Evolutionary conservation across 495 filamentous ascomycete genomes (phyloP).

Genomic region (Hypoxylon trugodes): DNA sequence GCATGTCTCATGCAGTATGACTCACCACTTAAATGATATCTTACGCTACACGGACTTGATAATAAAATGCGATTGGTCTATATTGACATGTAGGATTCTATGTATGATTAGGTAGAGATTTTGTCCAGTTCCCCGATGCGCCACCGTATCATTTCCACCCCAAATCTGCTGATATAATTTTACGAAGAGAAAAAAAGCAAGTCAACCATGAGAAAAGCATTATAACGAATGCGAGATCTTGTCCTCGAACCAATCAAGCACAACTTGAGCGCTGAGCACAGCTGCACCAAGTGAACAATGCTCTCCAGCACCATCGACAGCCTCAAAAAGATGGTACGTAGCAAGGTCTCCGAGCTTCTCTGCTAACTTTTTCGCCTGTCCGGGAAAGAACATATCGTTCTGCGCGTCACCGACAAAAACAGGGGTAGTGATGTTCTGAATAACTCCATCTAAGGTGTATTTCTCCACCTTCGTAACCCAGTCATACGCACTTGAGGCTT

Average conservation of each 20-base stretch:
- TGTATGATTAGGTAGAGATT: no score
- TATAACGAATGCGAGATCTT: conserved; percentile 4
- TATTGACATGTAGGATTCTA: no score
- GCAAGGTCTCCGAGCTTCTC: conserved; percentile 45
- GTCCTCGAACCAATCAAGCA: conserved; percentile 46
- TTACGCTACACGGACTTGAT: no score
- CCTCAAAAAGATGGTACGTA: conserved; percentile 41
- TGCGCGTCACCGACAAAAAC: conserved; percentile 49
- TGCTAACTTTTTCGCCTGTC: conserved; percentile 45
- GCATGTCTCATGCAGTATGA: no score
- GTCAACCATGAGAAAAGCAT: neutral
- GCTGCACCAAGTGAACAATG: conserved; percentile 42
- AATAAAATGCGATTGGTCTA: neutral
- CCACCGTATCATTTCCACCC: no score
- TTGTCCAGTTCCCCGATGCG: no score
- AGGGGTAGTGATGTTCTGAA: conserved; percentile 43
- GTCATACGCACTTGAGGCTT: conserved; percentile 43
- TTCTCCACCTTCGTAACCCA: conserved; percentile 33
- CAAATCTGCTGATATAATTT: no score
- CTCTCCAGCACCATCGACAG: conserved; percentile 40
- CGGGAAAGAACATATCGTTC: conserved; percentile 48
- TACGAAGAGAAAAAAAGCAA: no score
- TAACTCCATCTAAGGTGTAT: conserved; percentile 42
- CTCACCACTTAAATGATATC: no score
- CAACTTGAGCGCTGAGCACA: conserved; percentile 29